Evolutionary conservation across 352 stramenopile species (phyloP), one percentile per base, ranked within the genome.

Genomic region (Phytophthora cactorum): DNA sequence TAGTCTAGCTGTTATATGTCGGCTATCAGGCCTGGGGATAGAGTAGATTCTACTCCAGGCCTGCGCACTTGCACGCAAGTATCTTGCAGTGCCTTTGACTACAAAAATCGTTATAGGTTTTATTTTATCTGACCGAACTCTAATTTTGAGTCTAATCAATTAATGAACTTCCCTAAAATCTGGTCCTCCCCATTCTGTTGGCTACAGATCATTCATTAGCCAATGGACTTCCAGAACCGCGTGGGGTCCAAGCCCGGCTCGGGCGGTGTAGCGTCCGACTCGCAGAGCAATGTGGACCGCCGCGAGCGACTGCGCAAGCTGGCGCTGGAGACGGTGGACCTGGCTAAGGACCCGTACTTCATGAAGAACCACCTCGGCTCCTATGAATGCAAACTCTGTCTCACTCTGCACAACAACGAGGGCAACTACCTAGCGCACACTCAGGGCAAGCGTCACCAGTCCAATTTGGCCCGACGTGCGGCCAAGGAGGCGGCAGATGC

Each of bases 401-500:
- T 99, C 39, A 99, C 98, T 28, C 75, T 99, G 52, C 98, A 99
- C 86, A 98, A 97, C 64, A 99, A 98, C 71, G 97, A 99, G 80
- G 97, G 96, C 29, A 99, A 99, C 75, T 99, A 99, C 79, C 82
- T 99, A 58, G 97, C 98, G 27, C 98, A 99, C 76, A 99, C 98
- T 39, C 98, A 99, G 80, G 98, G 97, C 49, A 99, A 99, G 85
- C 96, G 98, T 49, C 98, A 99, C 84, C 97, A 99, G 89, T 94
- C 90, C 22, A 99, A 99, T 66, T 80, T 99, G 59, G 94, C 91
- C 10, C 80, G 93, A 38, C 89, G 97, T 25, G 97, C 95, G 6
- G 86, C 89, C 50, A 88, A 97, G 76, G 82, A 97, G 39, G 83
- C 82, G 3, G 72, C 82, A 6, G 80, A 92, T 56, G 82, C 79